These are phyloP conservation scores for Haberlea rhodopensis DNA, from an alignment of 257 asterid genomes.

Conservation along the genomic window DNA sequence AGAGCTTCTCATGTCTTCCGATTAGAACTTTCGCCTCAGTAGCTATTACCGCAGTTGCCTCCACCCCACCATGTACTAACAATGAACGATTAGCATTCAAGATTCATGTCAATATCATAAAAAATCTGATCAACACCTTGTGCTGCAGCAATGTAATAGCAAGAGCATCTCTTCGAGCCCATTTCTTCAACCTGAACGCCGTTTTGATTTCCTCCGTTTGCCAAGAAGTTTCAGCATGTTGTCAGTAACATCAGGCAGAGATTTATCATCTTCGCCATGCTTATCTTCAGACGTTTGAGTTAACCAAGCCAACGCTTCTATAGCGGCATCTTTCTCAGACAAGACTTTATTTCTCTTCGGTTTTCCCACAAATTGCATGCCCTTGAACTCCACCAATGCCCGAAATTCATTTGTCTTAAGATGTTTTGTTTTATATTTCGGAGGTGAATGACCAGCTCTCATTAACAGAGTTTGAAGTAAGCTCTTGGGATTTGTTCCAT, in stretches of 20 bases:
- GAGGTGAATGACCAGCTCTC: slow-evolving; percentile 99
- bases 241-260: slow-evolving; percentile 78
- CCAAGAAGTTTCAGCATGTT: slow-evolving; percentile 90
- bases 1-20: background rate
- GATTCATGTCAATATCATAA: background rate
- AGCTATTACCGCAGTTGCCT: background rate
- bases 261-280: slow-evolving; percentile 46
- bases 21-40: background rate
- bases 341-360: slow-evolving; percentile 78
- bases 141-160: background rate
- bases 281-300: slow-evolving; percentile 73
- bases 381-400: slow-evolving; percentile 89
- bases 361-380: slow-evolving; percentile 97
- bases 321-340: slow-evolving; percentile 95
- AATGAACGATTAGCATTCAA: background rate
- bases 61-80: background rate
- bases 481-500: slow-evolving; percentile 91
- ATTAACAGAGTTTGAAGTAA: slow-evolving; percentile 86
- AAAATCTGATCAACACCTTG: background rate
- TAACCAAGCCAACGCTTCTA: slow-evolving; percentile 92
- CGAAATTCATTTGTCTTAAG: slow-evolving; percentile 91
- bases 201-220: slow-evolving; percentile 63
- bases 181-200: slow-evolving; percentile 32
- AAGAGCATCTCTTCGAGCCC: background rate
- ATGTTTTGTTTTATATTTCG: slow-evolving; percentile 93